Base-by-base conservation (phyloP, 768 basidiomycete genomes). In the Kondoa malvinella region DNA sequence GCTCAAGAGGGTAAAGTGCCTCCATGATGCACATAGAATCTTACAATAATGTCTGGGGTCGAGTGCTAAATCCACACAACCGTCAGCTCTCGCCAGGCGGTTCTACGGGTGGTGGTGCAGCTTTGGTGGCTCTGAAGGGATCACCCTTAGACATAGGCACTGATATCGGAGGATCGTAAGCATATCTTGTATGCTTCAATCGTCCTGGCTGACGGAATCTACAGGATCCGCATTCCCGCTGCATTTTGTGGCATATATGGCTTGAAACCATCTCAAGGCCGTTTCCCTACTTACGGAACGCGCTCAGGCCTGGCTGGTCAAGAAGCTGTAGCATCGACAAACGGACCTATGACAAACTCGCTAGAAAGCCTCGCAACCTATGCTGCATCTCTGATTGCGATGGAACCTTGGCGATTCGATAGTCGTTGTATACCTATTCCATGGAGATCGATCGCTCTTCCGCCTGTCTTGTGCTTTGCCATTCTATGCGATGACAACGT, bases 51-150 rank as follows among this genome's bases (percentile, higher is more conserved):
- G 79, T 90, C 32, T 92, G 87, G 72, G 89, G 89, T 1, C 80
- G 87, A 65, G 90, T 89, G 0, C 74, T 78, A n/a, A 90, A 91
- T 72, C 89, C 89, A 0, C 78, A 81, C 74, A 89, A 90, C 74
- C 82, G 85, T 8, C 80, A 80, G n/a, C 78, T 88, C 62, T 88
- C 86, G 2, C 77, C 80, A 2, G 89, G 89, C 14, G 90, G 90
- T 1, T 90, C 88, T 0, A 87, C 86, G 1, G 90, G 90, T 4
- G 90, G 89, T 34, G 90, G 92, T 78, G 87, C 3, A 27, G 61
- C 61, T 30, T 34, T 63, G 27, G 30, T 63, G 16, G 61, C 61
- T 30, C n/a, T 63, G 61, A 63, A 63, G 32, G 61, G 61, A 27
- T 30, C 27, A 16, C 15, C 26, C 61, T 17, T 32, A 4, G 27